These are phyloP conservation scores for Globisporangium viniferum DNA, from an alignment of 352 stramenopile genomes.

Conservation along the genomic window DNA sequence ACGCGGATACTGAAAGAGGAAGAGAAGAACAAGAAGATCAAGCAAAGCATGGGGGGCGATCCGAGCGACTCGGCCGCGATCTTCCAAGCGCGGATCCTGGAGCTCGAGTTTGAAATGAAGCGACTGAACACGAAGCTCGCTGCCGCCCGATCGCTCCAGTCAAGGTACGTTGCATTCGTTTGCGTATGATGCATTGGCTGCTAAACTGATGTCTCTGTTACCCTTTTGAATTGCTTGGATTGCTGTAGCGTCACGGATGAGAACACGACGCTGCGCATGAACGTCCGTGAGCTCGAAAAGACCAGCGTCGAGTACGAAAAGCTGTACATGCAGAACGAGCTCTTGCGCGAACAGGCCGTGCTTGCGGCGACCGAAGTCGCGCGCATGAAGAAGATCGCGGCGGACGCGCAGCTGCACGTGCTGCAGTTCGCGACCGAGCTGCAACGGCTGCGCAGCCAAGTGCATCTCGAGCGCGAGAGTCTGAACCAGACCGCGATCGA, in stretches of 20 bases:
- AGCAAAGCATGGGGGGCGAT: conserved; percentile 16
- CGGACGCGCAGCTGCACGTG: conserved; percentile 28
- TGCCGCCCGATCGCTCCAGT: conserved; percentile 48
- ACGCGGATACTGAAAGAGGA: conserved; percentile 50
- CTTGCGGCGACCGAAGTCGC: conserved; percentile 35
- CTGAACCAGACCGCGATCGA: conserved; percentile 33
- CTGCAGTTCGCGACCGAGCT: conserved; percentile 36
- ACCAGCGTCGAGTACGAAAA: conserved; percentile 47
- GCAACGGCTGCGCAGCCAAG: conserved; percentile 33
- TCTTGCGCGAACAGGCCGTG: conserved; percentile 55
- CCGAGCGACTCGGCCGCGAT: conserved; percentile 30
- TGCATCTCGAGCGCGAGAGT: conserved; percentile 34
- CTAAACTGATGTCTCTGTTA: neutral
- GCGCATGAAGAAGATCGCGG: conserved; percentile 40
- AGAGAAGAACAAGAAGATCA: conserved; percentile 33
- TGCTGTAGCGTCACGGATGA: conserved; percentile 49
- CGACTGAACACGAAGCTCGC: conserved; percentile 62
- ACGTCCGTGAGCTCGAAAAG: conserved; percentile 46
- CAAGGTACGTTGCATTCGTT: conserved; percentile 14
- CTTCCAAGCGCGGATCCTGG: conserved; percentile 55
- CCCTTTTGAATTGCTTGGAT: neutral
- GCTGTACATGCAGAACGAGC: conserved; percentile 56
- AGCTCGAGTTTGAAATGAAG: conserved; percentile 73
- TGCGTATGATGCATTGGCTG: neutral
- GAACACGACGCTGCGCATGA: conserved; percentile 52